Evolutionary conservation across 495 filamentous ascomycete genomes (phyloP).

Genomic region (Lepraria neglecta): DNA sequence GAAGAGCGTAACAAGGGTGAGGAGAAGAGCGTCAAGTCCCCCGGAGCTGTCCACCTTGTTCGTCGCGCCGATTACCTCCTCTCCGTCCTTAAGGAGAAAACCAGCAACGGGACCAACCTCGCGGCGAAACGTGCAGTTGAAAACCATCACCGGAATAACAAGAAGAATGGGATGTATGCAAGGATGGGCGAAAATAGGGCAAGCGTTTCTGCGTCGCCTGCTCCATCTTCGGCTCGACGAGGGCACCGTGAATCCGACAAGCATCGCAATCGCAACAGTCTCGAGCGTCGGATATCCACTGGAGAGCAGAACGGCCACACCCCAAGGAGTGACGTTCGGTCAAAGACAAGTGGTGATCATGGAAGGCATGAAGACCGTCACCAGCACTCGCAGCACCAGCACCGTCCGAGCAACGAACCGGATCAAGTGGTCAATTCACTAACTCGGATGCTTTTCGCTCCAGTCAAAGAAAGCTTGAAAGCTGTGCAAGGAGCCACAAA

Average conservation of each 20-base stretch:
- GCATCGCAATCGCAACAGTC: constrained; percentile 41
- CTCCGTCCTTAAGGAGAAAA: constrained; percentile 77
- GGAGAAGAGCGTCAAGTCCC: constrained; percentile 75
- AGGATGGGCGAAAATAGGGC: constrained; percentile 34
- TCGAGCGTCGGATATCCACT: constrained; percentile 38
- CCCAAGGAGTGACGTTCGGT: constrained; percentile 39
- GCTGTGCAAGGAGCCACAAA: constrained; percentile 56
- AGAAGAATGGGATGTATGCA: constrained; percentile 45
- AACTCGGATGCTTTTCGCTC: constrained; percentile 53
- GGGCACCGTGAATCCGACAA: constrained; percentile 48
- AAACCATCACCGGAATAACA: constrained; percentile 83
- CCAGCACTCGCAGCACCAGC: constrained; percentile 36
- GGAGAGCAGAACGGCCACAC: constrained; percentile 38
- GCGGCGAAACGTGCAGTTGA: constrained; percentile 76
- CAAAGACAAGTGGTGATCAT: constrained; percentile 39
- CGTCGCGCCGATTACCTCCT: constrained; percentile 90
- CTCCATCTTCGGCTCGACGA: constrained; percentile 43
- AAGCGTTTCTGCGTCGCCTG: constrained; percentile 50
- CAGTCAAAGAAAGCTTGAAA: constrained; percentile 53
- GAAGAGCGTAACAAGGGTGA: constrained; percentile 77
- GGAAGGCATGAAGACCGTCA: constrained; percentile 27
- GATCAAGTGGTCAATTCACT: constrained; percentile 40
- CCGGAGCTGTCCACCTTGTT: constrained; percentile 92
- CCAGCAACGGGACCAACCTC: constrained; percentile 55
- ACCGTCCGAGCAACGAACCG: constrained; percentile 25